These are phyloP conservation scores for Trichocomaceae sp. DNA, from an alignment of 2,329 filamentous ascomycete species.

Conservation along the genomic window DNA sequence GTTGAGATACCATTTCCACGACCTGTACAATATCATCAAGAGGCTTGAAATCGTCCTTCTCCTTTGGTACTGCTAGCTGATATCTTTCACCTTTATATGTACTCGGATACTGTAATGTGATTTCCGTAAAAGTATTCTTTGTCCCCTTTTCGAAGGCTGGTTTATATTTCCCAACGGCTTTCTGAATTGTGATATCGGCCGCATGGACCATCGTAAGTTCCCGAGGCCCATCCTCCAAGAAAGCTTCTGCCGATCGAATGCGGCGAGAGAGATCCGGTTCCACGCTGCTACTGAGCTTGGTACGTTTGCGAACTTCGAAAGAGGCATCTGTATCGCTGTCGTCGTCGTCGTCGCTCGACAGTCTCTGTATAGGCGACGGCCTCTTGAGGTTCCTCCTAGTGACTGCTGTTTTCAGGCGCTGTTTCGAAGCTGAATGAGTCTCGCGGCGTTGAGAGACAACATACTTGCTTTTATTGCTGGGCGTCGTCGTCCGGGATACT, in stretches of 20 bases:
- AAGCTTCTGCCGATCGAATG: constrained; percentile 41
- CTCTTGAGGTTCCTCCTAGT: constrained; percentile 28
- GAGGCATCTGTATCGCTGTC: constrained; percentile 36
- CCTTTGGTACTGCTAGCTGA: constrained; percentile 69
- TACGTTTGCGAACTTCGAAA: constrained; percentile 39
- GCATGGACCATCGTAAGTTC: constrained; percentile 44
- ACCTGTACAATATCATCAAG: constrained; percentile 65
- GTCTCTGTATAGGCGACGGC: constrained; percentile 31
- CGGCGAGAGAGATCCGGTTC: constrained; percentile 40
- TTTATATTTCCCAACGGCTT: constrained; percentile 44
- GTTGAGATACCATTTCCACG: constrained; percentile 62
- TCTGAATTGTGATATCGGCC: constrained; percentile 40
- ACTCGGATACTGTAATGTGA: constrained; percentile 81
- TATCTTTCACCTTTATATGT: constrained; percentile 63
- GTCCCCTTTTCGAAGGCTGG: constrained; percentile 44
- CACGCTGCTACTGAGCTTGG: constrained; percentile 33
- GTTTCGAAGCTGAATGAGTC: constrained; percentile 19
- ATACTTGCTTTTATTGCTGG: constrained; percentile 19
- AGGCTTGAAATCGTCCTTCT: constrained; percentile 64
- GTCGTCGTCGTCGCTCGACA: constrained; percentile 38
- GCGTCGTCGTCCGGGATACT: background rate
- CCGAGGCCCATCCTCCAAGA: constrained; percentile 34
- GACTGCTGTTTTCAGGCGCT: constrained; percentile 26
- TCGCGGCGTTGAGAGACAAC: background rate
- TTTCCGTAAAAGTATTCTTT: constrained; percentile 35